A percentile compares a stretch with the other conserved stretches of the same genome.
These are phyloP conservation scores for Citrullus colocynthis DNA, from an alignment of 306 rosid genomes.

Conservation along the genomic window DNA sequence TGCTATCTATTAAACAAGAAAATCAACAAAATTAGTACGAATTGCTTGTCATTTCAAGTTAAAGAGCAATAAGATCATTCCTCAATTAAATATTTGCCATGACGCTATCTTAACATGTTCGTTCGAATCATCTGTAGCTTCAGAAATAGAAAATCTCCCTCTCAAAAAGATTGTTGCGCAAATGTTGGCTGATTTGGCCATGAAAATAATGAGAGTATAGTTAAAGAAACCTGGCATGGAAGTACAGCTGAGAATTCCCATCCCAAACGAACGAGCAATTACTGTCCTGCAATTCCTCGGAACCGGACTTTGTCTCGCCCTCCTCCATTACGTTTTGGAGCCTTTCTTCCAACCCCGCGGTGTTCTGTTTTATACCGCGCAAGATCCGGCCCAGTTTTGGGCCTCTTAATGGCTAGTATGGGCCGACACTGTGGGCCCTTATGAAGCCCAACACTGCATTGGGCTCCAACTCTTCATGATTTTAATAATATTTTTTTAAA, in stretches of 20 bases:
- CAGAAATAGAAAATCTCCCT: background rate
- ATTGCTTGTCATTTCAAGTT: background rate
- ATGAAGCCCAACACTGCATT: background rate
- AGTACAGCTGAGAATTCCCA: slow-evolving; percentile 54
- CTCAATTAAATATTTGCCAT: background rate
- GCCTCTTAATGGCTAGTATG: background rate
- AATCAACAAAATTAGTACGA: background rate
- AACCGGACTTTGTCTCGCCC: background rate
- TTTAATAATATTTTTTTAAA: background rate
- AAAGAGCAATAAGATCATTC: background rate
- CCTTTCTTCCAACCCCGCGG: background rate
- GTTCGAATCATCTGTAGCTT: background rate
- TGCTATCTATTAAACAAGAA: background rate
- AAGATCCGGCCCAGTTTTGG: background rate
- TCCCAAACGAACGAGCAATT: slow-evolving; percentile 66
- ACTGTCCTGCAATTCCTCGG: slow-evolving; percentile 14
- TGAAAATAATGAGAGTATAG: background rate
- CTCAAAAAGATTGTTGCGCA: background rate
- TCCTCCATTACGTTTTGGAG: background rate
- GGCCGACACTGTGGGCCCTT: background rate
- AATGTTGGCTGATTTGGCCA: background rate
- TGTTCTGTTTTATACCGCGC: background rate
- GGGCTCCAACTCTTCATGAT: background rate
- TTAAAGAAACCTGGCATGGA: slow-evolving; percentile 54
- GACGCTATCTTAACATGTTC: background rate